Conservation (phyloP, 257 asterid genomes). For the Jaltomata sinuosa region DNA sequence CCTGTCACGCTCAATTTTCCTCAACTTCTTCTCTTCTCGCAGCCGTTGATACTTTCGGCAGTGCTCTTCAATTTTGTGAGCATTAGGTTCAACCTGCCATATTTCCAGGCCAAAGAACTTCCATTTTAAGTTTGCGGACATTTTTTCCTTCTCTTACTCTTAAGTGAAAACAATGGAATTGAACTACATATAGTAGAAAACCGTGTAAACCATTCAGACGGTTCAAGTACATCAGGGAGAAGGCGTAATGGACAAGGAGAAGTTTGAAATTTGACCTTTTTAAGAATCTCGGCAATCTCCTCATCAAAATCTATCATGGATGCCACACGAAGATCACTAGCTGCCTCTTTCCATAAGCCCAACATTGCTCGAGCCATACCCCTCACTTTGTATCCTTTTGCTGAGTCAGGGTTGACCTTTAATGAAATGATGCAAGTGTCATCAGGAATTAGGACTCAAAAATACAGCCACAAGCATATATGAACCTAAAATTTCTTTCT, state of each 20-base stretch:
- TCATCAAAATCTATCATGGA: slow-evolving; percentile 67
- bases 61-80: slow-evolving; percentile 55
- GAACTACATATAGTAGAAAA: neutral
- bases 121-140: neutral
- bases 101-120: neutral
- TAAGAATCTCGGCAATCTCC: slow-evolving; percentile 46
- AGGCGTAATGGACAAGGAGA: neutral
- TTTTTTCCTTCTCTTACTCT: neutral
- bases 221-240: neutral
- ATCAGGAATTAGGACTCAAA: neutral
- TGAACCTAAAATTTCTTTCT: neutral
- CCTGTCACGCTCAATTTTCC: slow-evolving; percentile 34
- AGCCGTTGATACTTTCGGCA: slow-evolving; percentile 54
- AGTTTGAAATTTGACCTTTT: slow-evolving; percentile 35
- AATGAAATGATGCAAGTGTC: neutral
- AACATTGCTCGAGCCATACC: slow-evolving; percentile 74
- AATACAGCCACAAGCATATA: neutral
- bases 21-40: slow-evolving; percentile 42
- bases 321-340: slow-evolving; percentile 60
- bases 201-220: neutral
- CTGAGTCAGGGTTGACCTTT: slow-evolving; percentile 76
- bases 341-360: slow-evolving; percentile 87
- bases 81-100: slow-evolving; percentile 74
- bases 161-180: neutral
- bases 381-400: slow-evolving; percentile 76